Conservation (phyloP, 1,284 basidiomycete genomes). For the Ceratobasidium sp. region DNA sequence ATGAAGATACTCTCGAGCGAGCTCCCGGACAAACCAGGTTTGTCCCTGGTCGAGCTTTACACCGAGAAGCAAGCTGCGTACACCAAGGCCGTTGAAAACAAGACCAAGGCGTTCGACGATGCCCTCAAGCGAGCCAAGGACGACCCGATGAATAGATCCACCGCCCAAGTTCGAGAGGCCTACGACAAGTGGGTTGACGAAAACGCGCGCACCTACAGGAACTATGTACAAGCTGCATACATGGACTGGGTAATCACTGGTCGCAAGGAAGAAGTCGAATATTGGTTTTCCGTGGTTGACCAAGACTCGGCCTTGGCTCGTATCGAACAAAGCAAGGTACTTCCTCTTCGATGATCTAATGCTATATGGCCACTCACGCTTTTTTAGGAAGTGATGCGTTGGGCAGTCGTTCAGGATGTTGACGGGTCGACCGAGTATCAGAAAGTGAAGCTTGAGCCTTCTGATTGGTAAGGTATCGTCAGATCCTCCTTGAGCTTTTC, state of each 20-base stretch:
- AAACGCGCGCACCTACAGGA: neutral
- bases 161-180: neutral
- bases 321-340: slow-evolving; percentile 14
- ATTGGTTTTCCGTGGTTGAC: slow-evolving; percentile 17
- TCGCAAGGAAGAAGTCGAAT: slow-evolving; percentile 5
- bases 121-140: neutral
- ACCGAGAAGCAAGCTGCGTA: slow-evolving; percentile 1
- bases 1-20: neutral
- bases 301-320: slow-evolving; percentile 7
- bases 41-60: neutral
- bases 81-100: neutral
- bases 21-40: neutral
- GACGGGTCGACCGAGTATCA: slow-evolving; percentile 3
- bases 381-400: slow-evolving; percentile 10
- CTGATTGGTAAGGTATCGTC: neutral
- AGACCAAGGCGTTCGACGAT: neutral
- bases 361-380: neutral
- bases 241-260: slow-evolving; percentile 20
- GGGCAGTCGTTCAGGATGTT: neutral
- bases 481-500: neutral
- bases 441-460: slow-evolving; percentile 5
- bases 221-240: slow-evolving; percentile 16
- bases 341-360: neutral
- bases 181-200: slow-evolving; percentile 11
- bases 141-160: neutral